These are phyloP conservation scores for Sphaceloma murrayae DNA, from an alignment of 2,329 filamentous ascomycete genomes.

Conservation along the genomic window DNA sequence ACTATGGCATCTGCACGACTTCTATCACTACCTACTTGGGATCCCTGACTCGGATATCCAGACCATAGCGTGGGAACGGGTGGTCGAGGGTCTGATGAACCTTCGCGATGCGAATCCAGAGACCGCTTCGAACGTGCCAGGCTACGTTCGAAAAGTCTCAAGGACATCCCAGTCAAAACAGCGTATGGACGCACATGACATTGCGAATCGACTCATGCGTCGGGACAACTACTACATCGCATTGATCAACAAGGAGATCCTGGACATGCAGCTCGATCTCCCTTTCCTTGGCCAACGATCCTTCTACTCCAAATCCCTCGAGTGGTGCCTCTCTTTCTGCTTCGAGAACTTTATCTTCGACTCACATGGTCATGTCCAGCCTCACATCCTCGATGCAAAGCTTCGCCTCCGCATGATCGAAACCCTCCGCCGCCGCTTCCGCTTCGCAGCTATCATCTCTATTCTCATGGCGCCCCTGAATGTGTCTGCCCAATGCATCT, in stretches of 20 bases:
- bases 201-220: constrained; percentile 92
- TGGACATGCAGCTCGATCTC: constrained; percentile 76
- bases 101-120: constrained; percentile 78
- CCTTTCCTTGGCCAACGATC: constrained; percentile 73
- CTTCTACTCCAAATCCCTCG: constrained; percentile 77
- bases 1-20: constrained; percentile 69
- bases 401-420: constrained; percentile 69
- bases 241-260: constrained; percentile 90
- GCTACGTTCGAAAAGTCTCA: constrained; percentile 17
- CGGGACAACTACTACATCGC: constrained; percentile 96
- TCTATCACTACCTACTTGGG: constrained; percentile 71
- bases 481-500: constrained; percentile 73
- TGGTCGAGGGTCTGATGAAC: constrained; percentile 76
- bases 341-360: constrained; percentile 94
- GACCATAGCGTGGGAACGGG: constrained; percentile 86
- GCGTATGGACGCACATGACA: constrained; percentile 89
- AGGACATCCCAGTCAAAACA: constrained; percentile 70
- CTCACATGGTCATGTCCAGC: constrained; percentile 73
- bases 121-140: constrained; percentile 38
- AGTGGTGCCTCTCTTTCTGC: constrained; percentile 85
- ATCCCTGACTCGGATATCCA: constrained; percentile 84
- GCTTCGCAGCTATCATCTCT: constrained; percentile 77
- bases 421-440: constrained; percentile 65
- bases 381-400: constrained; percentile 74
- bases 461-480: constrained; percentile 79